Evolutionary conservation across 805 yeast species (phyloP).

Genomic region (Huiozyma sinensis): DNA sequence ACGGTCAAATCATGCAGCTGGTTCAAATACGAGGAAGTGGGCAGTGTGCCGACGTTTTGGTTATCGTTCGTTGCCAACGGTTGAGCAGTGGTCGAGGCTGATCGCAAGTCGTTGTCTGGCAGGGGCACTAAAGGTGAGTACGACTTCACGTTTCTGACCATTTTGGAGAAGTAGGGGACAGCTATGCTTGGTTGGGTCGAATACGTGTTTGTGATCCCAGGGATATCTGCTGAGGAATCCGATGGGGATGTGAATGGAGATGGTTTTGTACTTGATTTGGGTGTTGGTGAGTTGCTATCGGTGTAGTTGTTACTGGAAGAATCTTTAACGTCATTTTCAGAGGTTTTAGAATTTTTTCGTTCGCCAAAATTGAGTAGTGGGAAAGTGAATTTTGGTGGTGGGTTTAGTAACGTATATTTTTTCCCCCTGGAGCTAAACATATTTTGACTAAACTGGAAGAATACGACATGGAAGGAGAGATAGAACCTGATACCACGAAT

Average conservation of each 20-base stretch:
- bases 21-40: constrained; percentile 8
- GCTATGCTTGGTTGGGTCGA: background rate
- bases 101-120: constrained; percentile 15
- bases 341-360: background rate
- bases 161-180: constrained; percentile 13
- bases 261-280: too few species aligned
- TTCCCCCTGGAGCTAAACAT: background rate
- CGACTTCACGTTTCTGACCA: constrained; percentile 14
- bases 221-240: background rate
- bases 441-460: constrained; percentile 12
- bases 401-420: background rate
- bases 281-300: background rate
- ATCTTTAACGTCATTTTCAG: background rate
- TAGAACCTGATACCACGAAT: constrained; percentile 6
- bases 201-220: background rate
- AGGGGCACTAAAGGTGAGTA: constrained; percentile 18
- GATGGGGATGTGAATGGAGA: too few species aligned
- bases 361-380: background rate
- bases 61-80: constrained; percentile 6
- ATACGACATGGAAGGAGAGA: constrained; percentile 24
- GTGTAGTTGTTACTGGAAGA: background rate
- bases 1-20: constrained; percentile 18
- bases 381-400: background rate
- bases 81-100: constrained; percentile 17
- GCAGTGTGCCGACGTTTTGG: background rate